A percentile compares a stretch with the other conserved stretches of the same genome.
These are phyloP conservation scores for Trichoderma breve DNA, from an alignment of 2,329 filamentous ascomycete genomes.

Conservation along the genomic window DNA sequence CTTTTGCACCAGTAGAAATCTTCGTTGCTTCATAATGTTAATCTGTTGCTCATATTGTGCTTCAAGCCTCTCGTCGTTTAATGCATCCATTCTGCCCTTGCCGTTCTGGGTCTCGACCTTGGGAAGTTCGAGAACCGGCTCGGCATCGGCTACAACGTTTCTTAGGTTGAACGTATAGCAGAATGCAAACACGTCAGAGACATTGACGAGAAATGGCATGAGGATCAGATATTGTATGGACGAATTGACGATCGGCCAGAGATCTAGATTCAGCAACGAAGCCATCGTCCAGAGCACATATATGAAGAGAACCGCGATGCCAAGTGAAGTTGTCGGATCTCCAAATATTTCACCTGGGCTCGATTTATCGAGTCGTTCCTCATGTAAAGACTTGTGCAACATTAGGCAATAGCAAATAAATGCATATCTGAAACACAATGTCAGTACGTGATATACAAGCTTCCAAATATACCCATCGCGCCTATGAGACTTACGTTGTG, in stretches of 20 bases:
- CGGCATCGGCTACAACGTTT: neutral
- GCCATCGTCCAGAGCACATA: neutral
- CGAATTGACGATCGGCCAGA: neutral
- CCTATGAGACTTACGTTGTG: neutral
- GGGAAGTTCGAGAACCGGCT: neutral
- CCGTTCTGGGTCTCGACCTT: neutral
- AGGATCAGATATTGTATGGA: neutral
- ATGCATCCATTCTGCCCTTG: neutral
- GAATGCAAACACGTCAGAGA: neutral
- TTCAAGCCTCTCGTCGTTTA: neutral
- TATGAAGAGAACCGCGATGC: neutral
- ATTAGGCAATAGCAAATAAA: neutral
- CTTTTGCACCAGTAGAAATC: neutral
- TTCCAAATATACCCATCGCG: neutral
- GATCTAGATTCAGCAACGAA: neutral
- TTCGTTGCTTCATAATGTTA: neutral
- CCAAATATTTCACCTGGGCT: neutral
- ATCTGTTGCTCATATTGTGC: neutral
- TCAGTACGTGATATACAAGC: neutral
- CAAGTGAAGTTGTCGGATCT: neutral
- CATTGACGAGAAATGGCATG: neutral
- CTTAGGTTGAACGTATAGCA: neutral
- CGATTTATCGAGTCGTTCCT: neutral
- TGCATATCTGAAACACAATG: neutral
- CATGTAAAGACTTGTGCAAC: neutral